Base-by-base conservation (phyloP, 2,329 filamentous ascomycete genomes). In the Scedosporium aurantiacum region DNA sequence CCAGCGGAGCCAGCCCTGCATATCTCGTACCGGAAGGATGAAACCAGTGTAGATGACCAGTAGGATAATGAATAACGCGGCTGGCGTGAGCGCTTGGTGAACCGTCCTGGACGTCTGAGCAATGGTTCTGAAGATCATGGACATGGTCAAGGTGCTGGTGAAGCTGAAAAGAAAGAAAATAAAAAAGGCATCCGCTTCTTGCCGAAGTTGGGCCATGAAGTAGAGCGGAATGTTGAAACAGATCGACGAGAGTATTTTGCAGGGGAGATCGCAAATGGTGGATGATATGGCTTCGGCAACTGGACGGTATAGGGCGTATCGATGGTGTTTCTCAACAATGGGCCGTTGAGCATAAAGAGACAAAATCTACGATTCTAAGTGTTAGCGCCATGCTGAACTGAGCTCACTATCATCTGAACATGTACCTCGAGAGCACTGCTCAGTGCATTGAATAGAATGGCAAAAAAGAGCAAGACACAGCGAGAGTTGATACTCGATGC, bases 251-350 rank as follows among this genome's bases (percentile, higher is more conserved):
- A 74, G 43, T 6, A 95, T 73, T 72, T 94, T 96, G 73, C 90
- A 90, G 0, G 92, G 92, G 74, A 95, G 75, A 67, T 97, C 92
- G 64, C 84, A 88, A 28, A 96, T 74, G 87, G 96, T 94, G 10
- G 89, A 94, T 0, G 89, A 85, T 63, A 90, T 80, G 16, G 91
- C 90, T 78, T 97, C 91, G 16, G 91, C 88, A 10, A 88, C 91
- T 0, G 92, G 91, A 69, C 96, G 92, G 68, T 96, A 96, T n/a
- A 96, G 80, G n/a, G 91, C 91, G 70, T 96, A 96, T 62, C 88
- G 85, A 61, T 81, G 77, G 67, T 97, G 92, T 71, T 96, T 96
- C 70, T 96, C 91, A 63, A 97, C 90, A 67, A 96, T 96, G 1
- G 89, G 88, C 40, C 92, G 87, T 81, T 96, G 91, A 1, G 89